These are phyloP conservation scores for Trichophyton equinum DNA, from an alignment of 2,329 filamentous ascomycete species.

Conservation along the genomic window DNA sequence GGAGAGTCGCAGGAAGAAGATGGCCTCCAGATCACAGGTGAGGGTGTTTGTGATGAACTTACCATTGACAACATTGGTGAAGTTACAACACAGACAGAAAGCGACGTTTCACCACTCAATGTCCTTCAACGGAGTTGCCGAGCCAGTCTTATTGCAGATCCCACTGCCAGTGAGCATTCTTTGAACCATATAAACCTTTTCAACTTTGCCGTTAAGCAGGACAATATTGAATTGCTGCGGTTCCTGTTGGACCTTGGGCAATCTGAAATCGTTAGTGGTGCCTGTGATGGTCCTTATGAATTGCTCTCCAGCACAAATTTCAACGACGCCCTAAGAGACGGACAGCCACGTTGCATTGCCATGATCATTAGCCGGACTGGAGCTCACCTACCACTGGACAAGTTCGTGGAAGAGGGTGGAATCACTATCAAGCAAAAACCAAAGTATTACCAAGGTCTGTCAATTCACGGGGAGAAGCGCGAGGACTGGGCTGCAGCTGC, in stretches of 20 bases:
- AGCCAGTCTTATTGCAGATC: constrained; percentile 18
- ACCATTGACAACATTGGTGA: constrained; percentile 67
- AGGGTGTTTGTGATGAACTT: background rate
- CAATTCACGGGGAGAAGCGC: constrained; percentile 58
- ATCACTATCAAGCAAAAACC: constrained; percentile 27
- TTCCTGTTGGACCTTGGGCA: constrained; percentile 45
- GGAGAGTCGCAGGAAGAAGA: background rate
- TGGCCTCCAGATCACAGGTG: background rate
- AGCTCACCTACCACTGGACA: constrained; percentile 53
- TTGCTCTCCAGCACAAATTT: constrained; percentile 18
- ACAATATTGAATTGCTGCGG: constrained; percentile 44
- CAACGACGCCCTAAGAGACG: constrained; percentile 32
- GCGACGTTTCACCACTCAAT: constrained; percentile 42
- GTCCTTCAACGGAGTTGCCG: constrained; percentile 37
- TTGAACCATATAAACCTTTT: background rate
- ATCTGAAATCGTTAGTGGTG: constrained; percentile 7
- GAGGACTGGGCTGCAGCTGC: constrained; percentile 58
- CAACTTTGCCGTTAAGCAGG: constrained; percentile 37
- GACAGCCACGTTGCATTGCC: constrained; percentile 14
- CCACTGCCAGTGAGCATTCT: background rate
- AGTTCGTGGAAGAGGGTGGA: constrained; percentile 53
- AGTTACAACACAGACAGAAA: constrained; percentile 55
- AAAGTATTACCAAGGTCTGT: constrained; percentile 61
- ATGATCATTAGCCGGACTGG: constrained; percentile 35
- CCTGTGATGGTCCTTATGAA: background rate